Base-by-base conservation (phyloP, 208 protist species). In the Leishmania tropica region DNA sequence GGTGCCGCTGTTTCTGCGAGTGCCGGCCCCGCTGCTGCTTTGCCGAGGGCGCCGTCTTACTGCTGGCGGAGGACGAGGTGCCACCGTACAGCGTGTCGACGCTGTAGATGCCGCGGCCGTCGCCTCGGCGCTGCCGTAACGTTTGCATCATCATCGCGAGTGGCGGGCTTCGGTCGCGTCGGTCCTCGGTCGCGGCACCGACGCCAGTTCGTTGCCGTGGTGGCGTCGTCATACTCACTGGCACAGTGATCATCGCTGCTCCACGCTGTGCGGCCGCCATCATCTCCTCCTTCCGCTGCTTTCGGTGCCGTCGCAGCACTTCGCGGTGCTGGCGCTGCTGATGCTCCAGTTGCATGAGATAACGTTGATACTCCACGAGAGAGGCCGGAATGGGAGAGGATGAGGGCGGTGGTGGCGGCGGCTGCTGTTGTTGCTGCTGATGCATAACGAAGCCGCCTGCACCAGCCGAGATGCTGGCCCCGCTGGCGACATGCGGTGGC, bases 261-360 rank as follows among this genome's bases (percentile, higher is more conserved):
- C 42, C 42, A 21, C 68, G 42, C 42, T 47, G 68, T 31, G 68
- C 68, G 24, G 68, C 40, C 3, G 21, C 35, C 8, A 71, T 71
- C 42, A 54, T 45, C 40, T 37, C 37, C 54, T 62, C 71, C 37
- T 71, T 51, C 78, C 17, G 24, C 54, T 83, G 37, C 72, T 60
- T 56, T 19, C 75, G 81, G 51, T 88, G 83, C 35, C 87, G 87
- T 35, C 81, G 84, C 45, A 90, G 81, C 2, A 90, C 87, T 51
- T 90, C 76, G 45, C 70, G 71, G 83, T 90, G 87, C 79, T 90
- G 87, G n/a, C 78, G 87, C 76, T 87, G 83, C 60, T 88, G 85
- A 56, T 85, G 81, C 75, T 85, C 75, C 4, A 90, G 80, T 65
- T 90, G 83, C 73, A 85, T 85, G 17, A 85, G 72, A 48, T 85